Base-by-base conservation (phyloP, 2,329 filamentous ascomycete species). In the Talaromyces pinophilus region DNA sequence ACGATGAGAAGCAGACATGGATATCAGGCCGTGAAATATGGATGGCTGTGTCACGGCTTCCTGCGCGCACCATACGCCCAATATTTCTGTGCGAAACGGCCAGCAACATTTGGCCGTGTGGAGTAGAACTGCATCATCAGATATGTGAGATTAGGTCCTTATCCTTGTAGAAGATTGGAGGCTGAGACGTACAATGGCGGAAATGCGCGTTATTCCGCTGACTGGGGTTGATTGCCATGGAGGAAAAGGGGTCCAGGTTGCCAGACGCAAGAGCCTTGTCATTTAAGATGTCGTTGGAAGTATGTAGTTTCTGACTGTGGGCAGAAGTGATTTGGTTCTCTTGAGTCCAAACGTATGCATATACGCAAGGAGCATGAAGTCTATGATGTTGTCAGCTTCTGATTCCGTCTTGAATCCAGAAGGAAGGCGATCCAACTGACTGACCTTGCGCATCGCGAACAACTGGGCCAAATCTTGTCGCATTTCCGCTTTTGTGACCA, bases 401-500 rank as follows among this genome's bases (percentile, higher is more conserved):
- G 17, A n/a, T 7, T 42, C 5, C 40, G 5, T 7, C 35, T 13
- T 38, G 13, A 42, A 5, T n/a, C 40, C 15, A 42, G 17, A 42
- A 42, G 35, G 17, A 42, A n/a, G 1, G 15, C 5, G 40, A 42
- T 42, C 5, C 38, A 19, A 19, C 7, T n/a, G 17, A 40, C 38
- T 40, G 17, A 22, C 44, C 10, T 48, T 22, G 44, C 19, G 44
- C 44, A 48, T 48, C 44, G 44, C 44, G 44, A 48, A 48, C 19
- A 48, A 22, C 44, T 22, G 44, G 44, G 44, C 44, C 44, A 48
- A n/a, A 2, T 8, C 19, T 52, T 64, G 40, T 64, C 62, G 28
- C 62, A 64, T 15, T 50, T 64, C 17, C 62, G 62, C 52, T 64
- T 64, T 22, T 42, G 38, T 5, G 35, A 44, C 42, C 42, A 44